Evolutionary conservation across 805 yeast species (phyloP), one percentile per base, ranked within the genome.

Genomic region (Zygotorulaspora sp.): DNA sequence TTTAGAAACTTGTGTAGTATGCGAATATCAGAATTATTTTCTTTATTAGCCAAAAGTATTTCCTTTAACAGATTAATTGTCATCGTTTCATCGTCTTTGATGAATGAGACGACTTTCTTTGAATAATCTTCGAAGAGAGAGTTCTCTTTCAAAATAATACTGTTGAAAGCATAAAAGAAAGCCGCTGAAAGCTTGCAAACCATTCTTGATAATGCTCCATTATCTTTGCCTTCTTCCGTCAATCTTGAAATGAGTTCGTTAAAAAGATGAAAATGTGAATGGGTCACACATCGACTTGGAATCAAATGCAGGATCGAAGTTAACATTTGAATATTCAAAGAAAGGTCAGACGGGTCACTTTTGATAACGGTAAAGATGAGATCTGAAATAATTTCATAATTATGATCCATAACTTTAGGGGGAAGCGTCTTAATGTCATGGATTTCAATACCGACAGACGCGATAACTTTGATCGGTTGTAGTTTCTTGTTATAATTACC

Each of bases 391-490:
- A 30, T 22, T n/a, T 40, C 40, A 40, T 44, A 51, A 15, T 35
- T 34, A 5, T 19, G 16, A 16, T 38, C 36, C 20, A 44, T 24
- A n/a, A 38, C 13, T 10, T 23, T 26, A 11, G 35, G 18, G 8
- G 50, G 38, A 13, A 53, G 21, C 1, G 53, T 41, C n/a, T 40
- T 33, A 17, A 55, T 50, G 14, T 56, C 56, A 2, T 31, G 40
- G 2, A 36, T 13, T 2, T 37, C 29, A 2, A 53, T 44, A 18
- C 61, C 62, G 2, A 29, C 38, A 3, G 61, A 45, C 8, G 56
- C 56, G 16, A 56, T 45, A 1, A 54, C 56, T 38, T 43, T 52
- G n/a, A 55, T 30, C 1, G 52, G 41, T 19, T 46, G 48, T 28
- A 35, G 33, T 11, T 25, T 44, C 12, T 31, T 37, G 11, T 5